Base-by-base conservation (phyloP, 495 filamentous ascomycete genomes). In the Aspergillus leporis region DNA sequence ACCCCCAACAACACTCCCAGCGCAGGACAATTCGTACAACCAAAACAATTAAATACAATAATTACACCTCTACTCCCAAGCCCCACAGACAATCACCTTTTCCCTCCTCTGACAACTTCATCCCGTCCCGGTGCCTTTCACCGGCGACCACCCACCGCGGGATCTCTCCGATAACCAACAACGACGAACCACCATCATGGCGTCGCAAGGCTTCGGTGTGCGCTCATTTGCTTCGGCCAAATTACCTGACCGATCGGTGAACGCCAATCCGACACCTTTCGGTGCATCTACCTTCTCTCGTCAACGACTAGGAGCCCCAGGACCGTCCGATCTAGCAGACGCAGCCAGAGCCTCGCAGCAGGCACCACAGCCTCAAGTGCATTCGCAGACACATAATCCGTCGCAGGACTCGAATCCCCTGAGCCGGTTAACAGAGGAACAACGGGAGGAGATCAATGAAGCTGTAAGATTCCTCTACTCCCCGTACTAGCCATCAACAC, bases 391-490 rank as follows among this genome's bases (percentile, higher is more conserved):
- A 38, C 74, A 79, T 53, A 67, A 66, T 2, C 68, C 61, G 13
- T 61, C 69, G 46, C 76, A 79, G 60, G 77, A 81, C 51, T 59
- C 76, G 43, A 82, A 80, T 56, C 78, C 80, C 36, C 57, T 83
- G 56, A 76, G 65, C 49, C 71, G 78, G 60, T 75, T 94, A 65
- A 90, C 83, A 22, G 91, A 96, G 68, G 92, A 95, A 76, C 92
- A 96, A 67, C 79, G 86, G 52, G 91, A 94, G 65, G 92, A 96
- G 67, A 90, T 96, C 54, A 89, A 87, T 61, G 91, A 96, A 79
- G 92, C 91, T 57, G 91, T 93, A 82, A 64, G 86, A 74, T 48
- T 23, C 30, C 30, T n/a, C 23, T 43, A 50, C 41, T 9, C 4
- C 25, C 30, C 54, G n/a, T n/a, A n/a, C n/a, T n/a, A n/a, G n/a